Evolutionary conservation across 805 yeast genomes (phyloP).

Genomic region (Danielozyma ontarioensis): DNA sequence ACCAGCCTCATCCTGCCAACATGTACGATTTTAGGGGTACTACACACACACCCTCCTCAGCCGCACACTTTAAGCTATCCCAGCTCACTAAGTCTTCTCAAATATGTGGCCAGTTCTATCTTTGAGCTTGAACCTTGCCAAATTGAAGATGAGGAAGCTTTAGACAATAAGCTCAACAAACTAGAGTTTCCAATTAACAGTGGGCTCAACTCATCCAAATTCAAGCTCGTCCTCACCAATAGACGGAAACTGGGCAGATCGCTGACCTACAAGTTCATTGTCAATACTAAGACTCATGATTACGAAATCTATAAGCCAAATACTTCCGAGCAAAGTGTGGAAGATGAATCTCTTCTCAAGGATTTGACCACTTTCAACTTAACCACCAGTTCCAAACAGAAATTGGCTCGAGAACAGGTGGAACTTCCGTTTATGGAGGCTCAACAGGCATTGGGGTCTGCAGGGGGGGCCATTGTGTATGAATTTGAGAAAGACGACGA

Average conservation of each 20-base stretch:
- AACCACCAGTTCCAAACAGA: constrained; percentile 69
- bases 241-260: constrained; percentile 86
- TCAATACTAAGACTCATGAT: constrained; percentile 46
- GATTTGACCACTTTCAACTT: constrained; percentile 86
- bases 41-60: constrained; percentile 32
- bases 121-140: constrained; percentile 52
- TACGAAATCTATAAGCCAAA: constrained; percentile 24
- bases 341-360: constrained; percentile 51
- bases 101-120: constrained; percentile 71
- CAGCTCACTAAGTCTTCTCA: constrained; percentile 42
- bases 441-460: constrained; percentile 53
- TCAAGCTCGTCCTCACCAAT: constrained; percentile 51
- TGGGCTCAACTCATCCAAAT: constrained; percentile 43
- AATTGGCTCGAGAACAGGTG: constrained; percentile 73
- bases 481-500: constrained; percentile 96
- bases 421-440: constrained; percentile 91
- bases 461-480: constrained; percentile 92
- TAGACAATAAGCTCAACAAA: constrained; percentile 32
- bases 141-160: constrained; percentile 42
- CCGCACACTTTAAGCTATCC: constrained; percentile 51
- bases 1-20: constrained; percentile 37
- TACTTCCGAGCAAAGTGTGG: constrained; percentile 14
- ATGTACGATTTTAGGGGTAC: constrained; percentile 28
- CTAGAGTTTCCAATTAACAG: constrained; percentile 42
- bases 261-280: constrained; percentile 45